Conservation (phyloP, 129 eudicot genomes). For the Saussurea involucrata region DNA sequence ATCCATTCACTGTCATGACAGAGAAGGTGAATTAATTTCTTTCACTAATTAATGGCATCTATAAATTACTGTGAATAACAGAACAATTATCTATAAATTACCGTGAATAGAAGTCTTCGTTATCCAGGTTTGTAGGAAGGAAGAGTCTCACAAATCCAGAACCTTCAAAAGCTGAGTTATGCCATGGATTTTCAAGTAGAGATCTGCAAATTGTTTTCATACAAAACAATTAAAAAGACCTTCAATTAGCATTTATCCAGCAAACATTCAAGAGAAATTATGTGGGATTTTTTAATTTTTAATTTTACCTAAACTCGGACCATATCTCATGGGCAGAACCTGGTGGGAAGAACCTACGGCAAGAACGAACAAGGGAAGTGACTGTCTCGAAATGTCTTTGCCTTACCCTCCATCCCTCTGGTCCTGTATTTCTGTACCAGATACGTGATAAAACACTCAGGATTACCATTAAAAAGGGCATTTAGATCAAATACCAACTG, state of each 20-base stretch:
- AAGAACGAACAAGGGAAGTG: slow-evolving; percentile 92
- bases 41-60: background rate
- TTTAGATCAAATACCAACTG: background rate
- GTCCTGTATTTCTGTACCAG: slow-evolving; percentile 85
- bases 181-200: slow-evolving; percentile 95
- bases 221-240: background rate
- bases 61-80: background rate
- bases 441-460: background rate
- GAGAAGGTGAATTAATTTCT: slow-evolving; percentile 6
- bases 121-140: slow-evolving; percentile 83
- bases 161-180: slow-evolving; percentile 93
- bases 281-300: no score
- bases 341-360: slow-evolving; percentile 86
- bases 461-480: background rate
- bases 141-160: slow-evolving; percentile 91
- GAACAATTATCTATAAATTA: slow-evolving; percentile 31
- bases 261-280: no score
- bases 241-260: no score
- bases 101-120: slow-evolving; percentile 81
- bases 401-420: slow-evolving; percentile 96
- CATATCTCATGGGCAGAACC: slow-evolving; percentile 94
- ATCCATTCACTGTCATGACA: slow-evolving; percentile 70
- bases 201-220: slow-evolving; percentile 46
- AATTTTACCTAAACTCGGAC: slow-evolving; percentile 76
- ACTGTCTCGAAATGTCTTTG: slow-evolving; percentile 89